A percentile compares a stretch with the other conserved stretches of the same genome.
Conservation (phyloP, 1,284 basidiomycete species). For the Rhodotorula sp. region DNA sequence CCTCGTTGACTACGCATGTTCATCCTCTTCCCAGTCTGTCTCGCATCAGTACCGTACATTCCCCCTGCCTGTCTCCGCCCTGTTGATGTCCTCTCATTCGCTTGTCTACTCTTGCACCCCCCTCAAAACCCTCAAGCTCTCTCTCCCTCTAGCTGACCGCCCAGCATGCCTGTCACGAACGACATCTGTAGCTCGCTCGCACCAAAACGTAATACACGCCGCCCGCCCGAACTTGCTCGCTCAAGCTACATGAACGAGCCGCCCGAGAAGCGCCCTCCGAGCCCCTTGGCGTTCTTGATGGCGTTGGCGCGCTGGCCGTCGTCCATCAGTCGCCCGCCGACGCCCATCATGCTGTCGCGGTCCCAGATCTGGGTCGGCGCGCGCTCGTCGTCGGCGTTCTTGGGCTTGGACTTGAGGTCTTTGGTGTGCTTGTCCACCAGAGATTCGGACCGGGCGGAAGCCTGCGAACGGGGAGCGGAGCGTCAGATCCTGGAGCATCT, state of each 20-base stretch:
- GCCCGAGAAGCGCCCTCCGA: conserved; percentile 41
- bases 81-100: conserved; percentile 2
- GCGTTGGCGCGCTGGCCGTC: conserved; percentile 73
- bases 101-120: no score
- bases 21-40: not conserved
- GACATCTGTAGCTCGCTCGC: not conserved
- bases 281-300: conserved; percentile 69
- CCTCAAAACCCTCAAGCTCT: no score
- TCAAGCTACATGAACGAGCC: conserved; percentile 34
- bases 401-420: conserved; percentile 49
- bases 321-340: conserved; percentile 80
- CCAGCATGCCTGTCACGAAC: not conserved
- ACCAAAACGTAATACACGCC: not conserved
- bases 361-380: conserved; percentile 77
- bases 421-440: conserved; percentile 67
- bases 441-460: conserved; percentile 64
- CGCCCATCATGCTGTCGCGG: conserved; percentile 77
- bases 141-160: not conserved
- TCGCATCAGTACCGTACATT: not conserved
- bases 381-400: conserved; percentile 55
- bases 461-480: conserved; percentile 53
- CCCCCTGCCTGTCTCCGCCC: not conserved
- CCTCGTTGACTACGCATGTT: not conserved
- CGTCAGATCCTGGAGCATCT: no score
- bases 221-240: not conserved